Base-by-base conservation (phyloP, 2,329 filamentous ascomycete species). In the Arthrobotrys musiformis region DNA sequence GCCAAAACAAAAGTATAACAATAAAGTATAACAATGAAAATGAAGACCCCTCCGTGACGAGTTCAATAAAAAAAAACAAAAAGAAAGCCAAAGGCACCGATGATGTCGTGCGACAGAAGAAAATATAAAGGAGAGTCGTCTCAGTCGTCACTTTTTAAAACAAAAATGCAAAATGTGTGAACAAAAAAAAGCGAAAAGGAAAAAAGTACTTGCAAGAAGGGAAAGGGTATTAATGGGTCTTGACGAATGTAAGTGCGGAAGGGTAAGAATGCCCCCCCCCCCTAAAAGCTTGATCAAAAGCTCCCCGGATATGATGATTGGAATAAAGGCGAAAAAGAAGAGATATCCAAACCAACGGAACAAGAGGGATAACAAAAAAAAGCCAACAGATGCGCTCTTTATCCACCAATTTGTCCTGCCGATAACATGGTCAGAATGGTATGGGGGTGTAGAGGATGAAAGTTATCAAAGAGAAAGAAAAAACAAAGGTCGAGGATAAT, bases 331-430 rank as follows among this genome's bases (percentile, higher is more conserved):
- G 19, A 28, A 58, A 60, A 37, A 22, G 58, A 46, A 46, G 13
- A 30, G 22, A 72, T 58, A 58, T 60, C 22, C 40, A 68, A 63
- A 54, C 30, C 42, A 26, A 60, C 30, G 58, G 9, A 70, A 60
- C n/a, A 26, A 37, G 56, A 58, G 24, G 28, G 37, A 69, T 46
- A 19, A 30, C 8, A 30, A 56, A 26, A 52, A 70, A 48, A 22
- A n/a, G 48, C n/a, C 9, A 33, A 67, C 19, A 33, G 24, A 30
- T 63, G 35, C 30, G 35, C 72, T 69, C 64, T 64, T 69, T 69
- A 44, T 76, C 72, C 72, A 56, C 72, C 64, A 76, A 76, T 76
- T 56, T 76, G 72, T 70, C 61, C 72, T 76, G 72, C 72, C 64
- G 58, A 48, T 64, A 33, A 48, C 17, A 58, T 76, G 72, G 72